Evolutionary conservation across 2,329 filamentous ascomycete species (phyloP).

Genomic region (Ceratocystis harringtonii): DNA sequence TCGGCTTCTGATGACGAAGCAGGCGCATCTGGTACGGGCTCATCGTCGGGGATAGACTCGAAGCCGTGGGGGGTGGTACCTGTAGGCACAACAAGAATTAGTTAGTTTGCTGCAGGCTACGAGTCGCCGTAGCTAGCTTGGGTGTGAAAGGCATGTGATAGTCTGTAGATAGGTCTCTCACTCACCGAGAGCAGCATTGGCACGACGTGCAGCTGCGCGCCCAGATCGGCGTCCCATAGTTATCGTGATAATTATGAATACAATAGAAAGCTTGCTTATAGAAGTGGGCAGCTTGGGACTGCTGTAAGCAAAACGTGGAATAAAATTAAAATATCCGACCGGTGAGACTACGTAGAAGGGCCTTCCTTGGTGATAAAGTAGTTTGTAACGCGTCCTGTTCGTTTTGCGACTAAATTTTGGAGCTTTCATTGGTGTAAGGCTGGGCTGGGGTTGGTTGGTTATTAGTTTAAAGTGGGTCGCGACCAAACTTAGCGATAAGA

Average conservation of each 20-base stretch:
- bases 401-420: conserved; percentile 1
- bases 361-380: background rate
- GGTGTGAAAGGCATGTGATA: background rate
- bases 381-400: background rate
- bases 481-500: background rate
- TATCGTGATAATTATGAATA: background rate
- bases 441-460: background rate
- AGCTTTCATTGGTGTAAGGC: background rate
- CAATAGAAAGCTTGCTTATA: background rate
- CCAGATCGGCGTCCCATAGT: conserved; percentile 33
- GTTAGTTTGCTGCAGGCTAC: background rate
- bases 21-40: conserved; percentile 26
- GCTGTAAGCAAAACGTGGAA: background rate
- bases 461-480: background rate
- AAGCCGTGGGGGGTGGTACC: conserved; percentile 31
- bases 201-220: conserved; percentile 39
- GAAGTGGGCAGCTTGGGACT: background rate
- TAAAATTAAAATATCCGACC: background rate
- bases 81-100: conserved; percentile 18
- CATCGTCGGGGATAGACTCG: conserved; percentile 27
- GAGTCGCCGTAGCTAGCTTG: background rate
- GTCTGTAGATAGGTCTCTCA: conserved; percentile 14
- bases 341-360: background rate
- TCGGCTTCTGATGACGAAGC: conserved; percentile 20
- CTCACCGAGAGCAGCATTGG: conserved; percentile 39